A percentile compares a stretch with the other conserved stretches of the same genome.
These are phyloP conservation scores for Suillus luteus DNA, from an alignment of 768 basidiomycete species.

Conservation along the genomic window DNA sequence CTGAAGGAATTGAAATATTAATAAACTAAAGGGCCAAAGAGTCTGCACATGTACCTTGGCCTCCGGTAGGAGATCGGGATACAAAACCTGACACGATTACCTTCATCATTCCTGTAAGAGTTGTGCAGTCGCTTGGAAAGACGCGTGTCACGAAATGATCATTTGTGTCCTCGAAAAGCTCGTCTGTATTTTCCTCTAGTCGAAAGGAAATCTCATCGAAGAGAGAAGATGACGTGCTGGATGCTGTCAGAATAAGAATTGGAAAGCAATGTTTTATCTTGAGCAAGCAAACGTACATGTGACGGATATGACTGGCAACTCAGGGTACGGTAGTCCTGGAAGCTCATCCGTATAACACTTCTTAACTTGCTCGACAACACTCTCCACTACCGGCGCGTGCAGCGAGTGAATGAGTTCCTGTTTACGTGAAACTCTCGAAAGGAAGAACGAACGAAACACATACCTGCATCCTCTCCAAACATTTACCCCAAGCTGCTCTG, in stretches of 20 bases:
- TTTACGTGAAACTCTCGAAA: slow-evolving; percentile 2
- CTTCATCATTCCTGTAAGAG: slow-evolving; percentile 54
- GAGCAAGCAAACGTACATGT: slow-evolving; percentile 42
- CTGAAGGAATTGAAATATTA: slow-evolving; percentile 24
- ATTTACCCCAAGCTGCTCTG: slow-evolving; percentile 57
- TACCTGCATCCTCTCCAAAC: slow-evolving; percentile 59
- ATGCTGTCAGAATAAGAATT: slow-evolving; percentile 28
- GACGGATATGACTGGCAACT: slow-evolving; percentile 61
- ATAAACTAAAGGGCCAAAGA: neutral
- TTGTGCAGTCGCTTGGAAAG: slow-evolving; percentile 59
- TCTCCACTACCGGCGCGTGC: slow-evolving; percentile 49
- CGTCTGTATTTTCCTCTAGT: slow-evolving; percentile 35
- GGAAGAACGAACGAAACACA: slow-evolving; percentile 12
- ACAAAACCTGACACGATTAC: slow-evolving; percentile 55
- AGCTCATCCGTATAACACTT: slow-evolving; percentile 47
- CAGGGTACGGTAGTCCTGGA: slow-evolving; percentile 57
- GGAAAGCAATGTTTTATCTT: neutral
- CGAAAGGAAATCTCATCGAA: slow-evolving; percentile 44
- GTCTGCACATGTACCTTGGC: slow-evolving; percentile 31
- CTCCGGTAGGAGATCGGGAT: slow-evolving; percentile 34
- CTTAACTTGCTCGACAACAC: slow-evolving; percentile 45
- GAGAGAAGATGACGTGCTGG: slow-evolving; percentile 47
- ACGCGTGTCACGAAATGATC: slow-evolving; percentile 47
- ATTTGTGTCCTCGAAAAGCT: slow-evolving; percentile 22
- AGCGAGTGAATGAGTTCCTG: slow-evolving; percentile 51